Conservation (phyloP, 495 filamentous ascomycete genomes). For the Trichoderma virens region DNA sequence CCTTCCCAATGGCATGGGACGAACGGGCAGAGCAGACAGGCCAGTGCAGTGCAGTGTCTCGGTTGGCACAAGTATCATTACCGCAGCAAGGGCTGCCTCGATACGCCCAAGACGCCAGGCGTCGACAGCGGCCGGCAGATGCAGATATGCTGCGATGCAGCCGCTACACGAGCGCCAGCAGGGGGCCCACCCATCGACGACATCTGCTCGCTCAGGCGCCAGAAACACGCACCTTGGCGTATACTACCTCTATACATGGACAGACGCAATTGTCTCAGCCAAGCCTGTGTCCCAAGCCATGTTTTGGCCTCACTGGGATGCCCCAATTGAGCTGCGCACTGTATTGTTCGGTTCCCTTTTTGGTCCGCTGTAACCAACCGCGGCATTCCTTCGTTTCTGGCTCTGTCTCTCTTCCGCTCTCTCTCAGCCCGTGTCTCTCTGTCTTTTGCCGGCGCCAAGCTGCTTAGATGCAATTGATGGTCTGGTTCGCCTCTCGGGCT, state of each 20-base stretch:
- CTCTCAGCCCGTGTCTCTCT: not conserved
- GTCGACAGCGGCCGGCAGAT: not conserved
- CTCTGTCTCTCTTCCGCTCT: not conserved
- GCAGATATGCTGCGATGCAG: not conserved
- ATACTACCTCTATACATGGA: no score
- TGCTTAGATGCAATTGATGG: not conserved
- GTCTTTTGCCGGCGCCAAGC: not conserved
- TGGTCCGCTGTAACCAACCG: slow-evolving; percentile 3
- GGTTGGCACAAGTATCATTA: not conserved
- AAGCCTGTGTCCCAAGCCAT: not conserved
- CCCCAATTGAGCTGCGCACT: not conserved
- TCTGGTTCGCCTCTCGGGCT: not conserved
- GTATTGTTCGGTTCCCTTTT: not conserved
- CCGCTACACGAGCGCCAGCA: not conserved
- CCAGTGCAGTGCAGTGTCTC: not conserved
- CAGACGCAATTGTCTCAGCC: not conserved
- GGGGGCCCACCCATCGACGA: not conserved
- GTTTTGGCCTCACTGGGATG: not conserved
- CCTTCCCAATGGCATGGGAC: slow-evolving; percentile 9
- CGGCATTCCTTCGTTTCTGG: not conserved
- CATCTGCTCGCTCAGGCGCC: not conserved
- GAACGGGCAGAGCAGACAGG: not conserved
- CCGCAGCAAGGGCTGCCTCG: not conserved
- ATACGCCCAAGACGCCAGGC: not conserved
- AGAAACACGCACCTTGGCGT: not conserved